Evolutionary conservation across 176 grass and related monocot genomes (phyloP), one percentile per base, ranked within the genome.

Genomic region (Avena atlantica): DNA sequence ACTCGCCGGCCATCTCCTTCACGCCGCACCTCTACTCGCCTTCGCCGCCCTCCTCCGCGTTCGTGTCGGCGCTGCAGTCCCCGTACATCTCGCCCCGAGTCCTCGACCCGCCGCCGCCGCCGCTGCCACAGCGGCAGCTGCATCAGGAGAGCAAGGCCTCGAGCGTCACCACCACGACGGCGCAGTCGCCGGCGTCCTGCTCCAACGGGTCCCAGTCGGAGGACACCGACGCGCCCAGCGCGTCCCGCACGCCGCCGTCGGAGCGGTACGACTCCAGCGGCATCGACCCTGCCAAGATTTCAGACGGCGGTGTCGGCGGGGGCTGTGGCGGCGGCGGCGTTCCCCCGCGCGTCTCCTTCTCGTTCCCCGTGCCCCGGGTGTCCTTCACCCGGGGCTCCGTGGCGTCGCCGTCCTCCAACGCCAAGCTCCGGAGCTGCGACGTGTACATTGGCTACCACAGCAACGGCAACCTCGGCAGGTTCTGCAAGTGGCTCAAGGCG

Each of bases 361-460:
- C 97, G 52, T 99, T 99, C 87, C 97, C 97, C 1, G 91, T 94
- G 53, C 97, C 97, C 57, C 92, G 91, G 80, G 85, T 93, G 80
- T 99, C 97, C 52, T 94, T 97, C 82, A 92, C 94, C 19, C 88
- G 91, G 63, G 89, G 92, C 55, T 91, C 94, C 34, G 80, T 87
- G 12, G 87, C 85, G 23, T 91, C 97, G n/a, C 90, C 96, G 69
- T 93, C 94, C 27, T 94, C 97, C 59, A 96, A 99, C 73, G 80
- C 94, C 67, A 99, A 97, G 92, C 92, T 99, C 77, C 89, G 92
- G 10, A 93, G 94, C 70, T 99, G 94, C 24, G 94, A 99, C 53
- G 92, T 99, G 17, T 99, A 99, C 87, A 97, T 99, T 34, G 97
- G 94, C 60, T 97, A 93, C 89, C 94, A 99, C 81, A 92, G 89